Evolutionary conservation across 2,329 filamentous ascomycete species (phyloP).

Genomic region (Calonectria ilicicola): DNA sequence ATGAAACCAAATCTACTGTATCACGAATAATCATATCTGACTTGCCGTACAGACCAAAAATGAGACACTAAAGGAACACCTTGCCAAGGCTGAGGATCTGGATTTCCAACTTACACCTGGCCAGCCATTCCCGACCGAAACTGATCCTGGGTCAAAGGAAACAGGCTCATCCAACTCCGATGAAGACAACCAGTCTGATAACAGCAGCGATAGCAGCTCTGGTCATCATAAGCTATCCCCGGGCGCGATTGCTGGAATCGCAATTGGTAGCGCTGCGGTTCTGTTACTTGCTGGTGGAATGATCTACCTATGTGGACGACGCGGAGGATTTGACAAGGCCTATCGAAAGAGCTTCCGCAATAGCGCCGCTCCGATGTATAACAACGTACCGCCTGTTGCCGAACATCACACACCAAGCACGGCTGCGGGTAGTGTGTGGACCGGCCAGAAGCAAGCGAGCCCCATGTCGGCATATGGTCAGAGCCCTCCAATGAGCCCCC

Average conservation of each 20-base stretch:
- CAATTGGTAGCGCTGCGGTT: slow-evolving; percentile 62
- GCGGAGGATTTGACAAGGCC: slow-evolving; percentile 44
- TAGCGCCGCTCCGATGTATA: slow-evolving; percentile 4
- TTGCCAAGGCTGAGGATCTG: slow-evolving; percentile 58
- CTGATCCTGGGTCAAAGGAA: slow-evolving; percentile 27
- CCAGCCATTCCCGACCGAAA: slow-evolving; percentile 65
- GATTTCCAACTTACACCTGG: slow-evolving; percentile 68
- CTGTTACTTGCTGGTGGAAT: slow-evolving; percentile 57
- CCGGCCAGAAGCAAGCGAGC: slow-evolving; percentile 32
- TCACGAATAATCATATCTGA: slow-evolving; percentile 7
- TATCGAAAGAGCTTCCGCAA: slow-evolving; percentile 43
- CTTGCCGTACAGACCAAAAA: slow-evolving; percentile 54
- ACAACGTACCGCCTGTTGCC: slow-evolving; percentile 24
- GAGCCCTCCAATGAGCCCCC: slow-evolving; percentile 49
- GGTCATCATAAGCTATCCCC: slow-evolving; percentile 35
- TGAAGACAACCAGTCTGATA: not conserved
- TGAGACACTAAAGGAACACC: slow-evolving; percentile 60
- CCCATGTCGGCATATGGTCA: slow-evolving; percentile 45
- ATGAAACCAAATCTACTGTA: not conserved
- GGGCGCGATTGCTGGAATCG: slow-evolving; percentile 71
- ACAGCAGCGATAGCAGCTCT: slow-evolving; percentile 13
- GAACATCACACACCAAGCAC: slow-evolving; percentile 30
- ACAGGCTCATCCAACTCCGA: slow-evolving; percentile 19
- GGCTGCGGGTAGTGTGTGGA: slow-evolving; percentile 32
- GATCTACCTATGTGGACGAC: slow-evolving; percentile 61